Evolutionary conservation across 2,329 filamentous ascomycete genomes (phyloP).

Genomic region (Ascochyta viciae-villosae): DNA sequence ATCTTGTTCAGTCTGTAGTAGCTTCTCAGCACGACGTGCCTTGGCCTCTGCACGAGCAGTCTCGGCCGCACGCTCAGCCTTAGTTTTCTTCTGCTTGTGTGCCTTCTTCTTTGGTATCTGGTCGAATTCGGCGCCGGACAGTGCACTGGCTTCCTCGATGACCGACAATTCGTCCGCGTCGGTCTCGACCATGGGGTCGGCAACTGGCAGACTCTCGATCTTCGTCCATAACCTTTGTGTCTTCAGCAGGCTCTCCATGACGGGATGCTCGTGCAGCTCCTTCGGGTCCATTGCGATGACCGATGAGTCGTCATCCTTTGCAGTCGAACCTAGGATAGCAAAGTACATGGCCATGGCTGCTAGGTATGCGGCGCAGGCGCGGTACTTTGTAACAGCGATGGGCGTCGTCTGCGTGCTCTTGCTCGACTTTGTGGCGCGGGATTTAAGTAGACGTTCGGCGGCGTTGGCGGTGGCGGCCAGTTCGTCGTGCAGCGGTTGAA

Average conservation of each 20-base stretch:
- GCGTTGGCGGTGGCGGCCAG: conserved; percentile 66
- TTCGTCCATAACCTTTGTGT: conserved; percentile 82
- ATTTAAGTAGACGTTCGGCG: conserved; percentile 55
- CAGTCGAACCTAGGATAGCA: conserved; percentile 83
- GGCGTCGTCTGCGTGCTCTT: conserved; percentile 33
- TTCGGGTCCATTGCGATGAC: conserved; percentile 71
- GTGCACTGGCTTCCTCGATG: conserved; percentile 42
- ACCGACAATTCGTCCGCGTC: conserved; percentile 45
- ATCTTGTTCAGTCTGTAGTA: conserved; percentile 69
- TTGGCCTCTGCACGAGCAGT: conserved; percentile 62
- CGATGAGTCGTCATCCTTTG: conserved; percentile 60
- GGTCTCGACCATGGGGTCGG: conserved; percentile 51
- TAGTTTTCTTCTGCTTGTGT: conserved; percentile 53
- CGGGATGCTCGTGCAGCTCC: conserved; percentile 86
- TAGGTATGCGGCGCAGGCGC: conserved; percentile 84
- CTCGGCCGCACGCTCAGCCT: conserved; percentile 59
- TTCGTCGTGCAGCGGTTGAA: conserved; percentile 68
- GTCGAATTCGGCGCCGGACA: conserved; percentile 42
- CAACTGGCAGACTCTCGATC: conserved; percentile 69
- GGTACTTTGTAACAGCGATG: conserved; percentile 68
- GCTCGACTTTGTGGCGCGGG: conserved; percentile 33
- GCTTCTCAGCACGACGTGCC: conserved; percentile 60
- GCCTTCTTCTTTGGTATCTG: conserved; percentile 44
- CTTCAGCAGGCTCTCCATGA: conserved; percentile 85
- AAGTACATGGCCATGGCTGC: conserved; percentile 93